Percentiles rank a stretch among this genome's conserved stretches.
Evolutionary conservation across 768 basidiomycete species (phyloP).

Genomic region (Collybiopsis confluens): DNA sequence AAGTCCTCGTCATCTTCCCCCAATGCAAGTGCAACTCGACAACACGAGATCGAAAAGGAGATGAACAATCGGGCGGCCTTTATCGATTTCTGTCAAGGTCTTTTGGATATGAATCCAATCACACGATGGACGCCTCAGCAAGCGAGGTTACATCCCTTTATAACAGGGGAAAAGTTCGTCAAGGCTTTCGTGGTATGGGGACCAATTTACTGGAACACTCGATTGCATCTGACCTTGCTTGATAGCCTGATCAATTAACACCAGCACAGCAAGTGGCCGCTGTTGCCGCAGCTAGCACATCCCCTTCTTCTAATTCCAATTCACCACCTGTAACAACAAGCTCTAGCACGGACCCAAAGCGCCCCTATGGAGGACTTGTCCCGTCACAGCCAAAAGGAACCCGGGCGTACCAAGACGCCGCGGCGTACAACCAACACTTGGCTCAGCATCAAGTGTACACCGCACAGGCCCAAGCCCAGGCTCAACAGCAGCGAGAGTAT

Average conservation of each 20-base stretch:
- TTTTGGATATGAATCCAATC: conserved; percentile 91
- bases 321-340: conserved; percentile 19
- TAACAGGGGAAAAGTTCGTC: conserved; percentile 93
- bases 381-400: conserved; percentile 85
- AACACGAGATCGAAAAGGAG: conserved; percentile 90
- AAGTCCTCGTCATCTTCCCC: conserved; percentile 47
- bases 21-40: conserved; percentile 25
- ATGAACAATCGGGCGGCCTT: conserved; percentile 91
- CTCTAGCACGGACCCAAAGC: conserved; percentile 59
- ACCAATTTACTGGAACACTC: neutral
- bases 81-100: conserved; percentile 95
- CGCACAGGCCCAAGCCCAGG: conserved; percentile 78
- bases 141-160: conserved; percentile 93
- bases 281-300: neutral
- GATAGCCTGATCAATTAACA: conserved; percentile 49
- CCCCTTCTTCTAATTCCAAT: conserved; percentile 17
- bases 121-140: conserved; percentile 98
- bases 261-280: conserved; percentile 17
- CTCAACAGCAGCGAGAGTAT: conserved; percentile 52
- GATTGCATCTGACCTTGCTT: neutral
- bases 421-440: conserved; percentile 90
- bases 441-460: conserved; percentile 93
- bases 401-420: conserved; percentile 87
- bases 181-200: conserved; percentile 73
- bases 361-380: conserved; percentile 90